phyloP scores from a whole-genome alignment of 345 rosid genomes.

The Citrus medica region DNA sequence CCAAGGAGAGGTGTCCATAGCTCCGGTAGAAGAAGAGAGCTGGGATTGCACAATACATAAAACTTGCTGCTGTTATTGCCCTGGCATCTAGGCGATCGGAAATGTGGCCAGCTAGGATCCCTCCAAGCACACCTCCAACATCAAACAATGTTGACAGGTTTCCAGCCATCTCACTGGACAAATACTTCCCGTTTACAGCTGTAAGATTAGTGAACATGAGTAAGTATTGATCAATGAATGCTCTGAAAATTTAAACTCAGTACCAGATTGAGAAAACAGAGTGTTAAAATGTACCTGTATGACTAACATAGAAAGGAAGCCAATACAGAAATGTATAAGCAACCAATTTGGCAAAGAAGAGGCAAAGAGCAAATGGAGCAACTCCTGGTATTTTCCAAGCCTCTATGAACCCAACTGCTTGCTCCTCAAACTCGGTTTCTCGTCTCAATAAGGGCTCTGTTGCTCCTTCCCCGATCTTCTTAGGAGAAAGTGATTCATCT shows the following conservation, averaged over 20 bases:
- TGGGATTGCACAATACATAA: conserved; percentile 90
- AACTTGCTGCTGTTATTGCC: conserved; percentile 91
- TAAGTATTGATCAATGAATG: conserved; percentile 6
- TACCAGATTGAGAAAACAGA: not conserved
- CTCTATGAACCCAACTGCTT: conserved; percentile 80
- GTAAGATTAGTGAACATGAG: conserved; percentile 19
- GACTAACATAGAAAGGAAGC: conserved; percentile 96
- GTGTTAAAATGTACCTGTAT: conserved; percentile 55
- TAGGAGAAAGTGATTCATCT: conserved; percentile 47
- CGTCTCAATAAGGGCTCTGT: conserved; percentile 51
- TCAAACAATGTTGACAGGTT: conserved; percentile 88
- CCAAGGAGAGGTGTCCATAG: conserved; percentile 74
- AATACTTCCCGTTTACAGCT: conserved; percentile 84
- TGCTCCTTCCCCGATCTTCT: conserved; percentile 41
- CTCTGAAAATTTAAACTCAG: not conserved
- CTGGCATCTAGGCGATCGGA: conserved; percentile 78
- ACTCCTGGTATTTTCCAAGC: conserved; percentile 98
- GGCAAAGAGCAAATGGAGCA: conserved; percentile 89
- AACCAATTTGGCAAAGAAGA: conserved; percentile 91
- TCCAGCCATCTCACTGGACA: conserved; percentile 73
- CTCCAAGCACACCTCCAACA: conserved; percentile 93
- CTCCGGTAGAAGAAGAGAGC: conserved; percentile 76
- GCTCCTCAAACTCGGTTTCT: conserved; percentile 33
- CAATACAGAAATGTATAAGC: conserved; percentile 97
- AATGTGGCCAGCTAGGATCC: conserved; percentile 90